These are phyloP conservation scores for Dacryopinax primogenitus DNA, from an alignment of 768 basidiomycete species.

Conservation along the genomic window DNA sequence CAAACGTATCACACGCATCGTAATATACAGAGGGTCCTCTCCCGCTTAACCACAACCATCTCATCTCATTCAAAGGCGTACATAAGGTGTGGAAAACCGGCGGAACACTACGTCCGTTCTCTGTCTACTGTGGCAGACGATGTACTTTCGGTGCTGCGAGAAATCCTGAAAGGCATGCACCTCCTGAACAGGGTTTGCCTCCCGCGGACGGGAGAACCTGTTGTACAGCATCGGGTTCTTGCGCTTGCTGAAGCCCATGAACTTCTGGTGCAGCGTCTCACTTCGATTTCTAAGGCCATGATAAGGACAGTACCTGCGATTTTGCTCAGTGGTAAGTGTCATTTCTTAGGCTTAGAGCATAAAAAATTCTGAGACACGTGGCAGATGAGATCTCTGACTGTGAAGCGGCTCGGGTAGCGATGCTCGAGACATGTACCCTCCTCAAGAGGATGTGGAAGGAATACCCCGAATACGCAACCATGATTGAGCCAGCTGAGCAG, in stretches of 20 bases:
- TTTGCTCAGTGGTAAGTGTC: neutral
- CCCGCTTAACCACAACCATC: neutral
- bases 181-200: neutral
- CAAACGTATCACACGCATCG: neutral
- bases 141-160: neutral
- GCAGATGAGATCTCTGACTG: neutral
- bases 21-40: neutral
- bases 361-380: neutral
- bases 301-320: neutral
- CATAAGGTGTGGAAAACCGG: neutral
- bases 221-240: neutral
- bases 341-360: neutral
- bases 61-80: neutral
- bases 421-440: neutral
- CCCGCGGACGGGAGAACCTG: neutral
- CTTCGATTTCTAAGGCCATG: neutral
- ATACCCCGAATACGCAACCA: neutral
- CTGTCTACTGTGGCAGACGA: neutral
- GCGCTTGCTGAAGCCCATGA: constrained; percentile 9
- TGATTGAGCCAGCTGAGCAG: neutral
- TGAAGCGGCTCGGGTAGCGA: neutral
- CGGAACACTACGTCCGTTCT: neutral
- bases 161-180: neutral
- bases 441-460: neutral
- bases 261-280: constrained; percentile 5